Evolutionary conservation across 2,329 filamentous ascomycete genomes (phyloP), one percentile per base, ranked within the genome.

Genomic region (Botrytis deweyae): DNA sequence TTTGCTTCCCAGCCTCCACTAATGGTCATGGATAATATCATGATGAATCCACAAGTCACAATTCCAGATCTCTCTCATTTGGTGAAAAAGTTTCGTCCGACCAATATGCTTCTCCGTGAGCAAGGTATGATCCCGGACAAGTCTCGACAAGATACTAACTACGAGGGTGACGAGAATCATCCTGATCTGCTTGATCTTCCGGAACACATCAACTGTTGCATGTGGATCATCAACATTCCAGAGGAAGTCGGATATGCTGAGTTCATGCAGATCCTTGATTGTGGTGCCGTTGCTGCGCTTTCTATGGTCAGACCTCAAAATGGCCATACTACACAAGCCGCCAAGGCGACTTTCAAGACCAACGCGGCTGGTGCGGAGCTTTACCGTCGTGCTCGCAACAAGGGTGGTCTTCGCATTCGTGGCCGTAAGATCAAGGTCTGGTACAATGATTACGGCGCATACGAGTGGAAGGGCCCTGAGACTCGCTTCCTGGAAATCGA

Each of bases 181-280:
- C 63, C 66, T 6, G 74, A 76, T 29, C 25, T 74, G 9, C 25
- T 70, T 14, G 29, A 68, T 16, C 70, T 80, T 40, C 71, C 75
- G 0, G 70, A 77, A 46, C 3, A 64, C 18, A 10, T 74, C 8
- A 79, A 80, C 55, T 79, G 77, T 55, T 67, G 76, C 4, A 52
- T 80, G 9, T 79, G 74, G 68, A 46, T 80, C 4, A 77, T 73
- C 10, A 71, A 75, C 16, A 74, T 79, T 20, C 78, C 78, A 1
- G 33, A 42, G 10, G 58, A 52, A 1, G 46, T 74, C 3, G 65
- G 58, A 1, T 59, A 74, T 22, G 63, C 22, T 2, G 74, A 78
- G 10, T 65, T 80, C 22, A 68, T 72, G 40, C 52, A 40, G 2
- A 29, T 55, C 3, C 59, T 72, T 7, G 52, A 68, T 2, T 68